These are phyloP conservation scores for Aureobasidium pullulans DNA, from an alignment of 2,329 filamentous ascomycete genomes.

Conservation along the genomic window DNA sequence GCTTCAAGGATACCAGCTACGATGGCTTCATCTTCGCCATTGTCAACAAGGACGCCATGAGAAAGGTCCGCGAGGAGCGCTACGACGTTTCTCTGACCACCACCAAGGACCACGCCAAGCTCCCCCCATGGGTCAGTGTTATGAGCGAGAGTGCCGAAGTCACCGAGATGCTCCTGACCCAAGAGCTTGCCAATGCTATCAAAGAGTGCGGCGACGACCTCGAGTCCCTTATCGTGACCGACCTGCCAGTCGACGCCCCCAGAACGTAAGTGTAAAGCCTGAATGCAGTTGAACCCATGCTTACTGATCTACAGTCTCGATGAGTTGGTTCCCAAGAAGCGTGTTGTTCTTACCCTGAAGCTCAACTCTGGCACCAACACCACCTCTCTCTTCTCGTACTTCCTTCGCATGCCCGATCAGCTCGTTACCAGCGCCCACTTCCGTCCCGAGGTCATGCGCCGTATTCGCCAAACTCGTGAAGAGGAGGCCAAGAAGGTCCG, in stretches of 20 bases:
- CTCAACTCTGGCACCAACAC: slow-evolving; percentile 54
- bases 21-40: slow-evolving; percentile 93
- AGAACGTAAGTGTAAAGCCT: slow-evolving; percentile 54
- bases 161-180: slow-evolving; percentile 76
- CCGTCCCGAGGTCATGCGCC: slow-evolving; percentile 78
- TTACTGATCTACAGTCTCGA: slow-evolving; percentile 54
- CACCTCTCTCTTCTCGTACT: slow-evolving; percentile 69
- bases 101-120: slow-evolving; percentile 86
- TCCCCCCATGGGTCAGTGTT: slow-evolving; percentile 81
- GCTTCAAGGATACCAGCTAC: slow-evolving; percentile 53
- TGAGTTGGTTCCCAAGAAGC: slow-evolving; percentile 78
- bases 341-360: slow-evolving; percentile 67
- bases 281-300: background rate
- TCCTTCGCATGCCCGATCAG: slow-evolving; percentile 75
- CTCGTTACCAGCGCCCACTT: slow-evolving; percentile 74
- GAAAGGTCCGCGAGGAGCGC: slow-evolving; percentile 77
- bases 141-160: slow-evolving; percentile 98
- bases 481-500: slow-evolving; percentile 72
- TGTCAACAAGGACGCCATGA: slow-evolving; percentile 94
- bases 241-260: slow-evolving; percentile 84
- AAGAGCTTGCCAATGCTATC: slow-evolving; percentile 77
- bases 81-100: slow-evolving; percentile 90
- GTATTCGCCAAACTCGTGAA: slow-evolving; percentile 73
- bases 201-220: slow-evolving; percentile 66
- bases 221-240: slow-evolving; percentile 81